Percentiles rank a stretch among this genome's conserved stretches.
Conservation (phyloP, 148 eudicot species). For the Camellia sinensis region DNA sequence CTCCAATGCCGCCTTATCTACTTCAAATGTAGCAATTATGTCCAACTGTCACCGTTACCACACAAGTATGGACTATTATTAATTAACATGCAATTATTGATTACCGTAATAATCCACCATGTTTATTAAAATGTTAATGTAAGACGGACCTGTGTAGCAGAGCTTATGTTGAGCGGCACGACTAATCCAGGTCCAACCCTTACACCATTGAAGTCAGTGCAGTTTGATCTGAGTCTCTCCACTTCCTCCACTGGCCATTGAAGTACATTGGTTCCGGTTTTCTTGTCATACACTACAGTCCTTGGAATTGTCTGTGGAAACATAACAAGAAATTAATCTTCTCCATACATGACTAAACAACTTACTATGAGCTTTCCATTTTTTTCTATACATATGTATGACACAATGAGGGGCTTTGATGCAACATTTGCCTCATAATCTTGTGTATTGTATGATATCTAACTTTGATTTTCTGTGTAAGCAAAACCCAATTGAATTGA, state of each 20-base stretch:
- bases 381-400: too few relatives aligned
- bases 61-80: neutral
- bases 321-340: neutral
- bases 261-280: conserved; percentile 66
- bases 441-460: too few relatives aligned
- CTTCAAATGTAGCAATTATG: conserved; percentile 58
- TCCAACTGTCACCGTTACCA: conserved; percentile 48
- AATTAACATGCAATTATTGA: neutral
- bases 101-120: neutral
- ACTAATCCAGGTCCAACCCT: conserved; percentile 60
- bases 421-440: too few relatives aligned
- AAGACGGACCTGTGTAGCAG: conserved; percentile 60
- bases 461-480: too few relatives aligned
- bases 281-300: conserved; percentile 56
- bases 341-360: too few relatives aligned
- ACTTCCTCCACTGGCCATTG: conserved; percentile 88
- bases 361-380: too few relatives aligned
- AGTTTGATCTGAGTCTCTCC: conserved; percentile 50
- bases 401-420: too few relatives aligned
- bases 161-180: conserved; percentile 49
- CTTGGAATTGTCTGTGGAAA: conserved; percentile 63
- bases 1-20: conserved; percentile 48
- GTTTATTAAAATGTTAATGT: neutral
- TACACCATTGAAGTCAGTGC: conserved; percentile 28
- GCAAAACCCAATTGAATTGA: too few relatives aligned